Evolutionary conservation across 2,329 filamentous ascomycete genomes (phyloP), one percentile per base, ranked within the genome.

Genomic region (Neopestalotiopsis rosae): DNA sequence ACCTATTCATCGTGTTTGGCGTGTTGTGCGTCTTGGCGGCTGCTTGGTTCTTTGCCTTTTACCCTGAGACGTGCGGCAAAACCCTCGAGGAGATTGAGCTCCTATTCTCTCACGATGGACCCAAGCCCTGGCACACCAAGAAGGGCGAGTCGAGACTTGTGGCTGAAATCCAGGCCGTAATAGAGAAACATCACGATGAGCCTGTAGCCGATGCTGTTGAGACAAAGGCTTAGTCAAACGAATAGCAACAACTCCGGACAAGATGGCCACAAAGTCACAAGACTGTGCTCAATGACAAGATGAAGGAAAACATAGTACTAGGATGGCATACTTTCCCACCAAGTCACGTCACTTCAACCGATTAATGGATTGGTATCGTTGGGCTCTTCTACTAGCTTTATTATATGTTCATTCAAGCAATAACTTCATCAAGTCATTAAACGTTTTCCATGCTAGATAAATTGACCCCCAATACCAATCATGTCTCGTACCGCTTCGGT

Each of bases 1-100:
- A 84, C 69, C 79, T 86, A 24, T 83, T 83, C 67, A 80, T 81
- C 73, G 76, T 82, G 67, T 82, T 82, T 58, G 81, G 80, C 56
- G 76, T 79, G 12, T 74, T 82, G 1, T 82, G 80, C 67, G 17
- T 81, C 2, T 72, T 68, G 9, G 76, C 77, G 4, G 76, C 80
- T 1, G 73, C 71, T 28, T 80, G 79, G 75, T 76, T 80, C 66
- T 82, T 73, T 71, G 34, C 79, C 5, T 77, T 79, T 6, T 82
- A 80, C 68, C 80, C 79, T 1, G 76, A 78, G 69, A 81, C 79
- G 1, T 79, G 78, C 30, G 79, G 79, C 13, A 81, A 81, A 73
- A 82, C 79, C 0, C 79, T 83, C 20, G 80, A 83, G 61, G 81
- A 83, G 65, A 74, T 81, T 13, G 78, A 81, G 45, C 24, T 71